Evolutionary conservation across 148 eudicot species (phyloP), one percentile per base, ranked within the genome.

Genomic region (Dysphania ambrosioides): DNA sequence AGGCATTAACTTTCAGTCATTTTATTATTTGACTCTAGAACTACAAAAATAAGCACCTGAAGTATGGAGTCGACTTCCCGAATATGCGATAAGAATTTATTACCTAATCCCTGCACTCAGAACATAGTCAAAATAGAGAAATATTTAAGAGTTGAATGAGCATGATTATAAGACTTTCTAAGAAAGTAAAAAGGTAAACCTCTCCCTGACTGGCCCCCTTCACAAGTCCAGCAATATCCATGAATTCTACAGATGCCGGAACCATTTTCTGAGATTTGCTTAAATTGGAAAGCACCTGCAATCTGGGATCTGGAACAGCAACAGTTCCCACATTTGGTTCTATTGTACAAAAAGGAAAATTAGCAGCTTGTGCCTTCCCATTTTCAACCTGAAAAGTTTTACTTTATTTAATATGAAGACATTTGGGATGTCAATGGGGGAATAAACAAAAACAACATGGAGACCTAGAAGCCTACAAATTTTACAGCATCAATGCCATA

Each of bases 161-260:
- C n/a, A 53, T 53, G 76, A 34, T 7, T 13, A 81, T 38, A 67
- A 27, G 8, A 55, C 36, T 38, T 49, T 27, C 26, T 21, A 27
- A 53, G 27, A 71, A 23, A 44, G 60, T 65, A 49, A 29, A 70
- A 59, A 44, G 49, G 60, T 75, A 66, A 71, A 95, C 98, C 97
- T 95, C 98, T 72, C 98, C 98, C 73, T 90, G 97, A 80, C 97
- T 95, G 66, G 98, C 98, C 75, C 98, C 98, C 79, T 95, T 95
- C 57, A 95, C 98, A 73, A 95, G 97, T 26, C 97, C 98, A 72
- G 98, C 98, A 81, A 95, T 95, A 85, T 95, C 98, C 68, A 95
- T 93, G 68, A 95, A 92, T 72, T 95, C 98, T 72, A 92, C 88
- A 53, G 98, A 87, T 60, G 98, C 98, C 34, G 98, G 88, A 73